A percentile compares a stretch with the other conserved stretches of the same genome.
Evolutionary conservation across 495 filamentous ascomycete genomes (phyloP).

Genomic region (Neurospora discreta): DNA sequence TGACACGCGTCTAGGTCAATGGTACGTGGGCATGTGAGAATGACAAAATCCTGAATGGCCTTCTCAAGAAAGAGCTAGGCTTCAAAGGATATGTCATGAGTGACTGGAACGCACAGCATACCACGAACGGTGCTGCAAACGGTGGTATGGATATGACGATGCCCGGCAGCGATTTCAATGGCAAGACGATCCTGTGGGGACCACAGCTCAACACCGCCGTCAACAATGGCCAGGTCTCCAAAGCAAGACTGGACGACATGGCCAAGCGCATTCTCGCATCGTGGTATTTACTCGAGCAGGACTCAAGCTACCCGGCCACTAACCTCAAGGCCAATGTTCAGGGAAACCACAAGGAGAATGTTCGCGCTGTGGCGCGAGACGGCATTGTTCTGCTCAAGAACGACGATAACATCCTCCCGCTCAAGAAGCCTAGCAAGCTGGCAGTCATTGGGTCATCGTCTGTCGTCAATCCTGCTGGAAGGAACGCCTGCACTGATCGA

Average conservation of each 20-base stretch:
- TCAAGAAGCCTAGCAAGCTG: constrained; percentile 46
- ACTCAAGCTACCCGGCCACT: constrained; percentile 34
- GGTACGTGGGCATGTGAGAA: constrained; percentile 53
- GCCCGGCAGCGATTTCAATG: constrained; percentile 42
- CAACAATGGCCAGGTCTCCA: constrained; percentile 32
- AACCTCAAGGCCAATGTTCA: constrained; percentile 45
- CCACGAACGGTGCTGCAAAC: constrained; percentile 32
- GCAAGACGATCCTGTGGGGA: constrained; percentile 34
- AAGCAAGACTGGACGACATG: constrained; percentile 43
- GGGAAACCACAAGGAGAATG: constrained; percentile 44
- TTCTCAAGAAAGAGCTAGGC: constrained; percentile 39
- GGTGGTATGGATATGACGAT: constrained; percentile 45
- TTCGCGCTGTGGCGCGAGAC: constrained; percentile 47
- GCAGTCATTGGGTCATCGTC: constrained; percentile 68
- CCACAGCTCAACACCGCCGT: constrained; percentile 38
- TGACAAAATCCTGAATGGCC: constrained; percentile 25
- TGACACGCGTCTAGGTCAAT: constrained; percentile 29
- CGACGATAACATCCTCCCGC: constrained; percentile 44
- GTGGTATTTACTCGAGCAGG: constrained; percentile 43
- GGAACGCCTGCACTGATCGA: constrained; percentile 43
- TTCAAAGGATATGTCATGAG: constrained; percentile 40
- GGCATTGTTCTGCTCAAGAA: constrained; percentile 74
- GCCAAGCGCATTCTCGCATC: constrained; percentile 42
- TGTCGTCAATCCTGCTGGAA: constrained; percentile 45
- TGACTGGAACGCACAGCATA: constrained; percentile 51